These are phyloP conservation scores for Eutrema salsugineum DNA, from an alignment of 441 rosid species.

Conservation along the genomic window DNA sequence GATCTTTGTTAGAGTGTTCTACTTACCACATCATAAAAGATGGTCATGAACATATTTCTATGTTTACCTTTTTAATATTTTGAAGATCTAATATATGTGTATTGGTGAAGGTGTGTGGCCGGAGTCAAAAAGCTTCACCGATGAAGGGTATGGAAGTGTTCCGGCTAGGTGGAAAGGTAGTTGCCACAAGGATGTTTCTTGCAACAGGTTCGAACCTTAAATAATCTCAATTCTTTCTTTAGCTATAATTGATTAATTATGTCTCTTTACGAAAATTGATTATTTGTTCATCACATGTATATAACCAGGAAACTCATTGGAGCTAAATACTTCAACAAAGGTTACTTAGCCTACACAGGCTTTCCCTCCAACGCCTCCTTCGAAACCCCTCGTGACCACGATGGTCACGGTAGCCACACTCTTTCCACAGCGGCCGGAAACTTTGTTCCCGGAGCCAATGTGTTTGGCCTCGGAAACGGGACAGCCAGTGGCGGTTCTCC, in stretches of 20 bases:
- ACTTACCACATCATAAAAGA: not conserved
- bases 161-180: slow-evolving; percentile 70
- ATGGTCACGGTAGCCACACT: slow-evolving; percentile 81
- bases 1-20: too few species aligned
- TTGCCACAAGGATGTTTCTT: slow-evolving; percentile 49
- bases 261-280: not conserved
- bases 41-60: not conserved
- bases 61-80: not conserved
- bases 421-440: slow-evolving; percentile 73
- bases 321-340: slow-evolving; percentile 58
- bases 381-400: slow-evolving; percentile 42
- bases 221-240: not conserved
- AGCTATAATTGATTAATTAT: not conserved
- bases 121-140: slow-evolving; percentile 64
- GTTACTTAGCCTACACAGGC: slow-evolving; percentile 33
- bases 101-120: slow-evolving; percentile 75
- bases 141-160: slow-evolving; percentile 50
- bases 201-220: slow-evolving; percentile 46
- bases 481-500: slow-evolving; percentile 84
- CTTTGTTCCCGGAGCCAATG: slow-evolving; percentile 54
- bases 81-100: not conserved
- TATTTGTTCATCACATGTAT: not conserved
- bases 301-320: slow-evolving; percentile 67
- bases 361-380: slow-evolving; percentile 14
- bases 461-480: slow-evolving; percentile 64